A percentile compares a stretch with the other conserved stretches of the same genome.
These are phyloP conservation scores for Zopfochytrium polystomum DNA, from an alignment of 371 early-diverging fungal species.

Conservation along the genomic window DNA sequence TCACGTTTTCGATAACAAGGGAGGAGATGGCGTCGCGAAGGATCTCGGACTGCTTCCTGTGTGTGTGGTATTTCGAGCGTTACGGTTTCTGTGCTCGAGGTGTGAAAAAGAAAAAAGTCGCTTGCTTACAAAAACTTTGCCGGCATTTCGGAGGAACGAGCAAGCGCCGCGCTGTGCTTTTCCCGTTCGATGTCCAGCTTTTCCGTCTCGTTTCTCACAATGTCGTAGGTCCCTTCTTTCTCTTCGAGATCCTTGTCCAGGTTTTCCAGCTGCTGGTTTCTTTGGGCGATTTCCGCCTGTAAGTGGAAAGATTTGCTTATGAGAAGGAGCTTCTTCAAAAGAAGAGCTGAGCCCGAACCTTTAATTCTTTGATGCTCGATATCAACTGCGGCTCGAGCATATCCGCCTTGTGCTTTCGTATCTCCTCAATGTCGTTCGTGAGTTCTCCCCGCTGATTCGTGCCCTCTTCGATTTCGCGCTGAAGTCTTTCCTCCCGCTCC, in stretches of 20 bases:
- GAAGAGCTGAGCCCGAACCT: slow-evolving; percentile 25
- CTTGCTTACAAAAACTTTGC: slow-evolving; percentile 48
- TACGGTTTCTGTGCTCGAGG: background rate
- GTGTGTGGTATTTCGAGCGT: too few relatives aligned
- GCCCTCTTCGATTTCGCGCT: slow-evolving; percentile 48
- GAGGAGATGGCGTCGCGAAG: slow-evolving; percentile 52
- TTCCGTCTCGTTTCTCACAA: slow-evolving; percentile 47
- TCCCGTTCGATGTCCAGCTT: slow-evolving; percentile 52
- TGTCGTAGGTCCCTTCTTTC: slow-evolving; percentile 48
- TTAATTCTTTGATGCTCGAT: slow-evolving; percentile 55
- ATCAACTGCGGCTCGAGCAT: slow-evolving; percentile 61
- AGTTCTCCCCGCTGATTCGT: slow-evolving; percentile 37
- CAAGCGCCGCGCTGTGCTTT: slow-evolving; percentile 41
- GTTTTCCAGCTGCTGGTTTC: slow-evolving; percentile 56
- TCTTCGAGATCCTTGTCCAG: slow-evolving; percentile 60
- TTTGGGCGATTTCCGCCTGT: slow-evolving; percentile 51
- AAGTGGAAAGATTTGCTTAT: background rate
- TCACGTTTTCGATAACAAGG: slow-evolving; percentile 50
- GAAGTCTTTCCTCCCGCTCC: slow-evolving; percentile 44
- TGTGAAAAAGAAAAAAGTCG: background rate
- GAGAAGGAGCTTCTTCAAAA: background rate
- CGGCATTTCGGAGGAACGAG: slow-evolving; percentile 53
- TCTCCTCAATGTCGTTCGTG: slow-evolving; percentile 53
- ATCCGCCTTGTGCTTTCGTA: slow-evolving; percentile 56
- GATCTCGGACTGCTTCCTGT: slow-evolving; percentile 53